These are phyloP conservation scores for Xerocomus spinulosus DNA, from an alignment of 768 basidiomycete species.

Conservation along the genomic window DNA sequence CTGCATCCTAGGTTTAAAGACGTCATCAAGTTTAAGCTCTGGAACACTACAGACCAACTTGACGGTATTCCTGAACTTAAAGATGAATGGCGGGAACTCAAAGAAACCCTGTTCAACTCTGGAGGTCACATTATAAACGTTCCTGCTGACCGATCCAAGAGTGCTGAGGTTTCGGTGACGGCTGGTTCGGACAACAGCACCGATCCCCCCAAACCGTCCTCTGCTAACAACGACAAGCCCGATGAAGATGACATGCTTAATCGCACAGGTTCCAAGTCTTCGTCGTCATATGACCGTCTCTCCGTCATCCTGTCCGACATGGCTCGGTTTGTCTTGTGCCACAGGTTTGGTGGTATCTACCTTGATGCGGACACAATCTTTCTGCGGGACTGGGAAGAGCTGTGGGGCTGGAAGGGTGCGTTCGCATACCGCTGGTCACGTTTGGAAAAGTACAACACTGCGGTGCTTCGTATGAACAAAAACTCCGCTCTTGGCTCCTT, in stretches of 20 bases:
- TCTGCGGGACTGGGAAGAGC: slow-evolving; percentile 95
- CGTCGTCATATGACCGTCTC: slow-evolving; percentile 81
- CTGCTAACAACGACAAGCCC: slow-evolving; percentile 26
- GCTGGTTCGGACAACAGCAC: slow-evolving; percentile 23
- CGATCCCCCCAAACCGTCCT: slow-evolving; percentile 18
- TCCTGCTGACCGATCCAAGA: slow-evolving; percentile 40
- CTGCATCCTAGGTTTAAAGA: slow-evolving; percentile 89
- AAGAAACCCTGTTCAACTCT: slow-evolving; percentile 79
- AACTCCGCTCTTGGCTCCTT: slow-evolving; percentile 88
- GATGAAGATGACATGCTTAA: slow-evolving; percentile 60
- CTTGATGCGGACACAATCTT: slow-evolving; percentile 96
- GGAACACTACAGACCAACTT: slow-evolving; percentile 97
- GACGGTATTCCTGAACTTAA: slow-evolving; percentile 87
- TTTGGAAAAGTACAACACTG: slow-evolving; percentile 91
- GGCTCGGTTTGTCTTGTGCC: slow-evolving; percentile 95
- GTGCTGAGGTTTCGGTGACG: slow-evolving; percentile 16
- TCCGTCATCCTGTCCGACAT: slow-evolving; percentile 95
- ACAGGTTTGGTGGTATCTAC: slow-evolving; percentile 95
- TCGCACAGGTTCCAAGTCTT: slow-evolving; percentile 85
- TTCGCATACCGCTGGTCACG: slow-evolving; percentile 98
- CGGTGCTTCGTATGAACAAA: slow-evolving; percentile 91
- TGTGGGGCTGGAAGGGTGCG: slow-evolving; percentile 95
- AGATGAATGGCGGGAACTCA: slow-evolving; percentile 81
- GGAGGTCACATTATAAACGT: slow-evolving; percentile 73
- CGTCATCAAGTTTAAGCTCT: slow-evolving; percentile 90